Evolutionary conservation across 164 flowering plant species (phyloP).

Genomic region (Magnolia sinica): DNA sequence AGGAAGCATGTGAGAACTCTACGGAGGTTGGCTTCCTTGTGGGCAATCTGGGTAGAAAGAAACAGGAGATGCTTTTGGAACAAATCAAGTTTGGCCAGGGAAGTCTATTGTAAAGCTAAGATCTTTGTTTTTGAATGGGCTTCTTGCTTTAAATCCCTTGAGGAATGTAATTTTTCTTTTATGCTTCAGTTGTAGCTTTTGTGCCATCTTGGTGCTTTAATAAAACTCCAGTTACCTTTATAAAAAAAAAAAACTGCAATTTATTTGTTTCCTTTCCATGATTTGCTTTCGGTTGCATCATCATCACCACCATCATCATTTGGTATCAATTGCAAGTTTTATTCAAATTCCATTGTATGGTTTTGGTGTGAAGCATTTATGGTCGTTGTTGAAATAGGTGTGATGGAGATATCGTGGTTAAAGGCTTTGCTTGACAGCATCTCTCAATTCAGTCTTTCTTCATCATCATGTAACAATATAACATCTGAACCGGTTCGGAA

Average conservation of each 20-base stretch:
- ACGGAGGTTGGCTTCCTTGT: not conserved
- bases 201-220: too few species aligned
- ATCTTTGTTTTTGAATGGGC: too few species aligned
- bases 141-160: too few species aligned
- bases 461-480: slow-evolving; percentile 45
- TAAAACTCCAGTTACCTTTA: too few species aligned
- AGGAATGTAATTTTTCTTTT: too few species aligned
- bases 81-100: too few species aligned
- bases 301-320: not conserved
- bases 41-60: too few species aligned
- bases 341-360: not conserved
- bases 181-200: too few species aligned
- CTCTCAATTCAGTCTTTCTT: slow-evolving; percentile 41
- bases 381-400: slow-evolving; percentile 34
- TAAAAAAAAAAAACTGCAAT: not conserved
- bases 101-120: too few species aligned
- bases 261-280: not conserved
- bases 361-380: not conserved
- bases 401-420: slow-evolving; percentile 74
- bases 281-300: too few species aligned
- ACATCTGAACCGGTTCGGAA: slow-evolving; percentile 48
- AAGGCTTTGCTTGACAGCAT: slow-evolving; percentile 60
- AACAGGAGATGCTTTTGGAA: too few species aligned
- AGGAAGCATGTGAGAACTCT: not conserved
- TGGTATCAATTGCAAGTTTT: not conserved